These are phyloP conservation scores for Boletus rufocinnamomeus DNA, from an alignment of 768 basidiomycete genomes.

Conservation along the genomic window DNA sequence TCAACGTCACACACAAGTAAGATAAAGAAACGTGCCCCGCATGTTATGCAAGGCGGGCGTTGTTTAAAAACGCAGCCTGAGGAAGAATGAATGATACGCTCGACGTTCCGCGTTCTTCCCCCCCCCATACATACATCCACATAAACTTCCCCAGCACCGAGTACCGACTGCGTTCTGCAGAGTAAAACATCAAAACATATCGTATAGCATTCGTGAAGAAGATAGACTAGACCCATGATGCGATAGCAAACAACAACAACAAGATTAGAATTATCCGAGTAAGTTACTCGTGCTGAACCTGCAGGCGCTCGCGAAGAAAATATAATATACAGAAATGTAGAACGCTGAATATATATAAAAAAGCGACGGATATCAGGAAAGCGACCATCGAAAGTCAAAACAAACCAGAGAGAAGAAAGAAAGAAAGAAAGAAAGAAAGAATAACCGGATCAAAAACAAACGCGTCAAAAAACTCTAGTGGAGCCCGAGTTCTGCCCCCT, in stretches of 20 bases:
- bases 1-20: no score
- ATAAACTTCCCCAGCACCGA: neutral
- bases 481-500: conserved; percentile 36
- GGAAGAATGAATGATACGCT: neutral
- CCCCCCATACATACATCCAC: neutral
- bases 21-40: conserved; percentile 5
- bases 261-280: conserved; percentile 36
- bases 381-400: conserved; percentile 7
- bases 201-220: conserved; percentile 15
- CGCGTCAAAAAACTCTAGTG: conserved; percentile 32
- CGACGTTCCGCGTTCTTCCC: neutral
- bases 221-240: conserved; percentile 16
- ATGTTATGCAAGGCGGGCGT: neutral
- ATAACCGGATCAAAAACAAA: neutral
- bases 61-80: neutral
- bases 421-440: neutral
- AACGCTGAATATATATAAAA: conserved; percentile 8
- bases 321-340: conserved; percentile 29
- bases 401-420: neutral
- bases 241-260: conserved; percentile 14
- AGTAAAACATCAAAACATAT: conserved; percentile 14
- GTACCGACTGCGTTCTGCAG: neutral
- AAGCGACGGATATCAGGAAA: conserved; percentile 9
- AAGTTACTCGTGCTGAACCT: conserved; percentile 36
- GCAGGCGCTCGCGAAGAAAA: conserved; percentile 26